These are phyloP conservation scores for Entomortierella beljakovae DNA, from an alignment of 192 early-diverging fungal species.

Conservation along the genomic window DNA sequence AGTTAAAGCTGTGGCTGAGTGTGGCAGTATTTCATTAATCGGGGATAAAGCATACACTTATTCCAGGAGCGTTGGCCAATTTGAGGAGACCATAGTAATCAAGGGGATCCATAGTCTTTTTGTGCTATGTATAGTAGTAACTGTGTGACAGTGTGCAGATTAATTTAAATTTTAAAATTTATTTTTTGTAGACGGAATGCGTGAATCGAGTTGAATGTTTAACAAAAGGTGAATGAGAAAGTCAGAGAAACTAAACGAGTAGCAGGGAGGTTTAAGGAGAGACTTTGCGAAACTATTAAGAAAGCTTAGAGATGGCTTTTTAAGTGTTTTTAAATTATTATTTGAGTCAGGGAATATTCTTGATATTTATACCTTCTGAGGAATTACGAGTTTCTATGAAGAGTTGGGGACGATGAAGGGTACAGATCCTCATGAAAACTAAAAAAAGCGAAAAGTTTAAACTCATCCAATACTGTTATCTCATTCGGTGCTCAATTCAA, in stretches of 20 bases:
- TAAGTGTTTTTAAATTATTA: too few relatives aligned
- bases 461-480: neutral
- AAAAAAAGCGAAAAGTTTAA: neutral
- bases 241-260: neutral
- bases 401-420: too few relatives aligned
- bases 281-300: neutral
- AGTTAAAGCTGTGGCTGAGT: neutral
- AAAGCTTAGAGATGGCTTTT: neutral
- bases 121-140: neutral
- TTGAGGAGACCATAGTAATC: slow-evolving; percentile 39
- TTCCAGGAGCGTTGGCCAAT: slow-evolving; percentile 39
- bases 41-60: slow-evolving; percentile 3
- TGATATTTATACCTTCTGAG: too few relatives aligned
- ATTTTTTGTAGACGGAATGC: neutral
- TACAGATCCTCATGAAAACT: too few relatives aligned
- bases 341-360: too few relatives aligned
- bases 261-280: too few relatives aligned
- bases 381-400: too few relatives aligned
- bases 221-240: neutral
- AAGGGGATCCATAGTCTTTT: slow-evolving; percentile 29
- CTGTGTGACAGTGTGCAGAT: neutral
- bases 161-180: neutral
- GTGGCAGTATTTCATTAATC: neutral
- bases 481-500: too few relatives aligned
- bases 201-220: neutral